These are phyloP conservation scores for Paraleonurus japonicus DNA, from an alignment of 257 asterid genomes.

Conservation along the genomic window DNA sequence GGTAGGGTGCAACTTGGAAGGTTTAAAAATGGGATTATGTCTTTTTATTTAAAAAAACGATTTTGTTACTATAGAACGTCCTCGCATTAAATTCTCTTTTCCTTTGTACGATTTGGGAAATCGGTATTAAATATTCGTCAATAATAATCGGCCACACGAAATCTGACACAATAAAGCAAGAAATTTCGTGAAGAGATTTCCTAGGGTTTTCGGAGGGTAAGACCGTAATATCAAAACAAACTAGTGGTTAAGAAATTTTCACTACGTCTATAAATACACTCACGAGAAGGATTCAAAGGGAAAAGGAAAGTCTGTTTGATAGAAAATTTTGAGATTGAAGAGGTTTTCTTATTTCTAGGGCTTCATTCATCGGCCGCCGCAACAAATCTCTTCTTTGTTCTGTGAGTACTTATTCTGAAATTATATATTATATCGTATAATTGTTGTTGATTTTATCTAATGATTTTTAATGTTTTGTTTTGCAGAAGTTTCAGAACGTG, in stretches of 20 bases:
- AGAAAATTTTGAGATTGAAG: not conserved
- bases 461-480: not conserved
- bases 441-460: not conserved
- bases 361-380: slow-evolving; percentile 25
- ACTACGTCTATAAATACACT: slow-evolving; percentile 4
- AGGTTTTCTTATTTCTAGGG: slow-evolving; percentile 19
- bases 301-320: not conserved
- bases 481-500: slow-evolving; percentile 29
- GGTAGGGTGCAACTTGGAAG: not conserved
- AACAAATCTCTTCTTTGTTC: not conserved
- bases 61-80: not conserved
- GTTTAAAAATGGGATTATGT: not conserved
- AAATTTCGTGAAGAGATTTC: not conserved
- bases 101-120: not conserved
- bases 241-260: slow-evolving; percentile 15
- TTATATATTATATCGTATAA: not conserved
- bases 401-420: slow-evolving; percentile 1
- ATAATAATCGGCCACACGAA: not conserved
- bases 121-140: not conserved
- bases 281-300: not conserved
- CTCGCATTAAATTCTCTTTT: not conserved
- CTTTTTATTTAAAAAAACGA: too few species aligned
- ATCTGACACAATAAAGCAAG: not conserved
- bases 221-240: slow-evolving; percentile 27
- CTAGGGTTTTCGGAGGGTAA: slow-evolving; percentile 16